Percentiles rank a stretch among this genome's conserved stretches.
Evolutionary conservation across 2,329 filamentous ascomycete genomes (phyloP).

Genomic region (Tolypocladium tropicale): DNA sequence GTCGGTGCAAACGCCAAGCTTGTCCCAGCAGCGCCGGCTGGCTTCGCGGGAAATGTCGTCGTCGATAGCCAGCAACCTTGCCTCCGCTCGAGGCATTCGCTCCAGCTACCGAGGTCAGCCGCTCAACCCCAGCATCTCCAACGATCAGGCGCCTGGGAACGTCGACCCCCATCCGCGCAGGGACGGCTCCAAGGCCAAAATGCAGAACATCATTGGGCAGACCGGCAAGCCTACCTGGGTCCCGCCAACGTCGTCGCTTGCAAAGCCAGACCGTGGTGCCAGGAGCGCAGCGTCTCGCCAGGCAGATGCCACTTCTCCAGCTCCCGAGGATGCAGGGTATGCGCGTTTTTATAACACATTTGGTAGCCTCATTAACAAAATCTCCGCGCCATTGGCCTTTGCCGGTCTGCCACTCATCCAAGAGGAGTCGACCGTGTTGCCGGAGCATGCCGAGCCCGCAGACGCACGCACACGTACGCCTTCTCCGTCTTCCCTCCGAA

Average conservation of each 20-base stretch:
- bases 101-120: constrained; percentile 55
- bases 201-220: constrained; percentile 46
- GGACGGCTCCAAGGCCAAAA: constrained; percentile 39
- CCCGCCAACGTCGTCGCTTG: constrained; percentile 24
- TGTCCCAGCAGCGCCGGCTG: constrained; percentile 36
- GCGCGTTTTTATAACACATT: constrained; percentile 88
- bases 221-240: constrained; percentile 43
- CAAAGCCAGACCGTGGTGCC: constrained; percentile 13
- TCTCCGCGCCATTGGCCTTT: constrained; percentile 87
- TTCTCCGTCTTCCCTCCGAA: constrained; percentile 24
- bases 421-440: constrained; percentile 28
- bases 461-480: constrained; percentile 25
- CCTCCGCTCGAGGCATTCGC: constrained; percentile 72
- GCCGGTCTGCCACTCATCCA: constrained; percentile 72
- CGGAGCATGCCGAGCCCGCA: constrained; percentile 13
- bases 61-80: constrained; percentile 81
- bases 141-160: constrained; percentile 62
- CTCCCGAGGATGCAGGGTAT: constrained; percentile 63
- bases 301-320: constrained; percentile 12
- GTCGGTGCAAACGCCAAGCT: constrained; percentile 15
- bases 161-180: constrained; percentile 47
- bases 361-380: constrained; percentile 74
- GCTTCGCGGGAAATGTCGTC: constrained; percentile 61
- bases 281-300: constrained; percentile 15
- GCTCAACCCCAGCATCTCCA: constrained; percentile 61